Base-by-base conservation (phyloP, 441 rosid species). In the Erodium trifolium region DNA sequence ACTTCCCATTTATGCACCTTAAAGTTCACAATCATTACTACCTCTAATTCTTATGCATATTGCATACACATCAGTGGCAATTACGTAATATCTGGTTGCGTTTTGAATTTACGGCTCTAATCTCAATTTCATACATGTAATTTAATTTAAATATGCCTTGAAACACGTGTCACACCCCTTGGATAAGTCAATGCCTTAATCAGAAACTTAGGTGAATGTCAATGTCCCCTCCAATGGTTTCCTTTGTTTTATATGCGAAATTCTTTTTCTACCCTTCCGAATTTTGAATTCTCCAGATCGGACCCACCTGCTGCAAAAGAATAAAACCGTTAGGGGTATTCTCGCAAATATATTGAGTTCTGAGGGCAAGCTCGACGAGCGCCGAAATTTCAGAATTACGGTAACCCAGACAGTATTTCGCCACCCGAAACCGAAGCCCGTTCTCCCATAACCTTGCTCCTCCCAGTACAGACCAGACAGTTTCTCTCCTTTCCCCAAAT, bases 321-420 rank as follows among this genome's bases (percentile, higher is more conserved):
- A 82, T 72, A 69, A 68, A 77, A 86, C 96, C 88, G 93, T 86
- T 82, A 83, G 72, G 79, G 88, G 86, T 70, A 82, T 1, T 70
- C 9, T 75, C 75, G 94, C 39, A 85, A 81, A 75, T 78, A 62
- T 0, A 0, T 1, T 0, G 0, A 16, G 55, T 0, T 0, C 1
- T 5, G 47, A 67, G 89, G 86, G 80, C 76, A 71, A 68, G 2
- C 6, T 0, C 27, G 12, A 10, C 29, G 3, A 9, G 71, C 84
- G 94, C 88, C 94, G 92, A 76, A 82, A 89, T 85, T 80, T 74
- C 88, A 81, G 89, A 72, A 70, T 68, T 18, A 53, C 60, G 19
- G 60, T 14, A 53, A 53, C 63, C 68, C 71, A 78, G 81, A 81
- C 81, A 76, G 72, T 18, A 72, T 79, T 77, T 79, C 85, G 80